phyloP scores from a whole-genome alignment of 352 stramenopile genomes.

The Thalassiosira mediterranea region DNA sequence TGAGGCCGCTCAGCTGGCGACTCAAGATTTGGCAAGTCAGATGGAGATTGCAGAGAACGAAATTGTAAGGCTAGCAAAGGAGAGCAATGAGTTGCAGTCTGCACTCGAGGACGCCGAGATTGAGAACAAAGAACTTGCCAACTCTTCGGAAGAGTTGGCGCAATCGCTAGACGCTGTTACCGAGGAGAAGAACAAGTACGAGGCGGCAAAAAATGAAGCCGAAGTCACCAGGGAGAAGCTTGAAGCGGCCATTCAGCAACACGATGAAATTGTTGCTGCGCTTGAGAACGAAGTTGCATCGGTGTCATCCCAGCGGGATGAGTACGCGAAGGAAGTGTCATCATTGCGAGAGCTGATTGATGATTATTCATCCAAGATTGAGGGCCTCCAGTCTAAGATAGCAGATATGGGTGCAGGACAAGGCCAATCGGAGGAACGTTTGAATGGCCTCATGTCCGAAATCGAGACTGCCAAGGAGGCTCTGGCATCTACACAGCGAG shows the following conservation, averaged over 20 bases:
- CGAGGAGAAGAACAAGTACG: no score
- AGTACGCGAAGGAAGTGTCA: neutral
- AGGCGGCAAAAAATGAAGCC: slow-evolving; percentile 3
- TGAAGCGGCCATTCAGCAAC: neutral
- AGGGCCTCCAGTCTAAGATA: slow-evolving; percentile 14
- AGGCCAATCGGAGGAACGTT: neutral
- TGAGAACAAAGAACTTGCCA: slow-evolving; percentile 18
- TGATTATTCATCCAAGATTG: slow-evolving; percentile 3
- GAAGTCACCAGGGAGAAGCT: neutral
- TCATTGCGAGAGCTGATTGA: neutral
- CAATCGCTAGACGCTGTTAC: no score
- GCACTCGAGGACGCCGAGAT: slow-evolving; percentile 11
- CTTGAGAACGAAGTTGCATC: slow-evolving; percentile 3
- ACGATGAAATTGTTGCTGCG: neutral
- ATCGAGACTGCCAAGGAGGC: slow-evolving; percentile 1
- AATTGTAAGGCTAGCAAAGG: slow-evolving; percentile 17
- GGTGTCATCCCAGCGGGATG: slow-evolving; percentile 5
- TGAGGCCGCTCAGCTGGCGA: neutral
- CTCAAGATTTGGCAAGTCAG: slow-evolving; percentile 21
- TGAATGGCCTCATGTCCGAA: slow-evolving; percentile 4
- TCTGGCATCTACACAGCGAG: neutral
- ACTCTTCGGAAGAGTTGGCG: neutral
- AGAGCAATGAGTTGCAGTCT: slow-evolving; percentile 30
- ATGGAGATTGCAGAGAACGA: slow-evolving; percentile 30
- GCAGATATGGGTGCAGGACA: neutral